A percentile compares a stretch with the other conserved stretches of the same genome.
Evolutionary conservation across 768 basidiomycete species (phyloP).

Genomic region (Hortiboletus campestris): DNA sequence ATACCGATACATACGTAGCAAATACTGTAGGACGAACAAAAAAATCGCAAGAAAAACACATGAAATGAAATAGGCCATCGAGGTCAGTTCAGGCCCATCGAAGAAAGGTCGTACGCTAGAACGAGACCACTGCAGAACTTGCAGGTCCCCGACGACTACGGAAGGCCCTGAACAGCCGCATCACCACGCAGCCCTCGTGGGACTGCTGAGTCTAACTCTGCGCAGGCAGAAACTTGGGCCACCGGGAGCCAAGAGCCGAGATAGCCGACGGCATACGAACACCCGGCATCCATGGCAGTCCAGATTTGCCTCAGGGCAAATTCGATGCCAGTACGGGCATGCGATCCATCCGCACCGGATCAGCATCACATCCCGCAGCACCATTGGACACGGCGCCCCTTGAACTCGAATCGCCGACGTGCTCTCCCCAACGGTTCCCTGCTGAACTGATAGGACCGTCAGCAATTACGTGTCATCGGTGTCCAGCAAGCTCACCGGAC

Average conservation of each 20-base stretch:
- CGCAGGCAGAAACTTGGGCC: background rate
- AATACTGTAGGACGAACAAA: background rate
- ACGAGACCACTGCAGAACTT: background rate
- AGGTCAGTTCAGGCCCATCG: background rate
- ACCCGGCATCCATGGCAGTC: background rate
- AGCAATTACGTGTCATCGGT: slow-evolving; percentile 11
- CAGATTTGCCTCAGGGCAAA: background rate
- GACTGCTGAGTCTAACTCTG: slow-evolving; percentile 4
- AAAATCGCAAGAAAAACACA: background rate
- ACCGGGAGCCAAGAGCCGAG: background rate
- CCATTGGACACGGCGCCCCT: background rate
- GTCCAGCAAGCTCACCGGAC: slow-evolving; percentile 10
- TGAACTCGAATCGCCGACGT: background rate
- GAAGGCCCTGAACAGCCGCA: slow-evolving; percentile 6
- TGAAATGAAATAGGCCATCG: background rate
- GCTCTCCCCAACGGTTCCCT: background rate
- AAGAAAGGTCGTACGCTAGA: background rate
- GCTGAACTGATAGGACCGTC: background rate
- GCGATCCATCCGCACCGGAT: background rate
- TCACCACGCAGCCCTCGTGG: slow-evolving; percentile 2
- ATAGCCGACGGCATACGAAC: slow-evolving; percentile 12
- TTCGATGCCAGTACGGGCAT: background rate
- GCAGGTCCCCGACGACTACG: slow-evolving; percentile 17
- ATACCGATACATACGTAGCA: background rate
- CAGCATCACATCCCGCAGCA: background rate